Conservation (phyloP, 2,329 filamentous ascomycete genomes). For the Alternaria ethzedia region DNA sequence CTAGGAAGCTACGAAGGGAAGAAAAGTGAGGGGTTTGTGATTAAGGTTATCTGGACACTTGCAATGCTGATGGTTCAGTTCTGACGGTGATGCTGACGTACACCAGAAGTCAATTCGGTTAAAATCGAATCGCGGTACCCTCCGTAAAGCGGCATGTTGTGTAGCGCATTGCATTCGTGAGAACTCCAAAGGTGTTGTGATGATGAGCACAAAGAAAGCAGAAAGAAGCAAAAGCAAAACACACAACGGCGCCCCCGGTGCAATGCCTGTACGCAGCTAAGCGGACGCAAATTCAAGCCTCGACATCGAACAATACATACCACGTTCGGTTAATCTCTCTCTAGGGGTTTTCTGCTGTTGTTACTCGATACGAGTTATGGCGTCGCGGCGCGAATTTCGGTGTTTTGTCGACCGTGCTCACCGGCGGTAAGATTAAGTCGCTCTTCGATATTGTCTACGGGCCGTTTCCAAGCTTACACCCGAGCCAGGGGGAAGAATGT, state of each 20-base stretch:
- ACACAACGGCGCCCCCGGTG: not conserved
- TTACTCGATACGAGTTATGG: not conserved
- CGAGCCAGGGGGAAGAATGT: not conserved
- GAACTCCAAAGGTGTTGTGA: not conserved
- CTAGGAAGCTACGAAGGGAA: not conserved
- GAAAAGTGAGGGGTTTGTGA: not conserved
- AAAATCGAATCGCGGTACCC: not conserved
- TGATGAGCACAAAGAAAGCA: not conserved
- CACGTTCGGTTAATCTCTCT: not conserved
- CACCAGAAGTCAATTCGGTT: not conserved
- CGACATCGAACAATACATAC: not conserved
- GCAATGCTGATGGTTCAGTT: not conserved
- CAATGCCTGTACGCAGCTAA: not conserved
- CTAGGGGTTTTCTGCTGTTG: not conserved
- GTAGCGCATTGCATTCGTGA: not conserved
- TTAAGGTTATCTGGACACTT: not conserved
- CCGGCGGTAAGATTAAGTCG: not conserved
- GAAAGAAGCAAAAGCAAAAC: not conserved
- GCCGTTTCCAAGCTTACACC: not conserved
- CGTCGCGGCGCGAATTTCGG: not conserved
- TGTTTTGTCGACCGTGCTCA: not conserved
- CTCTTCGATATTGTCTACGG: not conserved
- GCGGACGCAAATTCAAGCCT: not conserved
- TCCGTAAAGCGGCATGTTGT: not conserved
- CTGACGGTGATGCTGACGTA: not conserved